Conservation (phyloP, 768 basidiomycete species). For the Boletus tylopilopsis region DNA sequence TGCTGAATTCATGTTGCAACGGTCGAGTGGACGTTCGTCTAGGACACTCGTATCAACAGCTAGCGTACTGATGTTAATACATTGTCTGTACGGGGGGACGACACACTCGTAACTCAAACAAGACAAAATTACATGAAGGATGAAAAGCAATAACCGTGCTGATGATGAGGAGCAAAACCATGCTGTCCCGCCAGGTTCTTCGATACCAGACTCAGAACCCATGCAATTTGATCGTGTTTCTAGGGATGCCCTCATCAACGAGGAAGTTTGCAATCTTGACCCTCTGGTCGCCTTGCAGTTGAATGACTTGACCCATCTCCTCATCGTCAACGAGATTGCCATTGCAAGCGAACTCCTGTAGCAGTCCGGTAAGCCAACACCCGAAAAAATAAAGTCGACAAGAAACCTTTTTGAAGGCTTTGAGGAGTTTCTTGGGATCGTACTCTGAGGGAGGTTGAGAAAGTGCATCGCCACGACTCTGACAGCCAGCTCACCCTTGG, state of each 20-base stretch:
- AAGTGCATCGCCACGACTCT: constrained; percentile 10
- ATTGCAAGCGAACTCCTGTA: constrained; percentile 96
- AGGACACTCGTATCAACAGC: constrained; percentile 25
- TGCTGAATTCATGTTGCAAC: constrained; percentile 1
- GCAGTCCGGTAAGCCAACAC: constrained; percentile 6
- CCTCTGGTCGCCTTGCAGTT: constrained; percentile 98
- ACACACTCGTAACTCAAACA: constrained; percentile 16
- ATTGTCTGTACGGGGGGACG: constrained; percentile 17
- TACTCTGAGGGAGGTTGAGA: constrained; percentile 59
- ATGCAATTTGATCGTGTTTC: constrained; percentile 78
- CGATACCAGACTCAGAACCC: constrained; percentile 58
- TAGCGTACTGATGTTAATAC: constrained; percentile 23
- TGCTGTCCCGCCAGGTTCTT: constrained; percentile 1
- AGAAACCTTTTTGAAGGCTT: constrained; percentile 95
- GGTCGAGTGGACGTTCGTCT: constrained; percentile 19
- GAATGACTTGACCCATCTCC: constrained; percentile 95
- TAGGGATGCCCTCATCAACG: constrained; percentile 74
- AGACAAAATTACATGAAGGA: constrained; percentile 19
- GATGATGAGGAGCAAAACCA: constrained; percentile 5
- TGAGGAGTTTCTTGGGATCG: constrained; percentile 96
- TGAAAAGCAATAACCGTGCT: constrained; percentile 10
- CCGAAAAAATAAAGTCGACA: not conserved
- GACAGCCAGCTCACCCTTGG: constrained; percentile 59
- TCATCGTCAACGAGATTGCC: constrained; percentile 95
- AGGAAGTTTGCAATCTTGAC: constrained; percentile 88